Conservation (phyloP, 257 asterid species). For the Lavandula angustifolia region DNA sequence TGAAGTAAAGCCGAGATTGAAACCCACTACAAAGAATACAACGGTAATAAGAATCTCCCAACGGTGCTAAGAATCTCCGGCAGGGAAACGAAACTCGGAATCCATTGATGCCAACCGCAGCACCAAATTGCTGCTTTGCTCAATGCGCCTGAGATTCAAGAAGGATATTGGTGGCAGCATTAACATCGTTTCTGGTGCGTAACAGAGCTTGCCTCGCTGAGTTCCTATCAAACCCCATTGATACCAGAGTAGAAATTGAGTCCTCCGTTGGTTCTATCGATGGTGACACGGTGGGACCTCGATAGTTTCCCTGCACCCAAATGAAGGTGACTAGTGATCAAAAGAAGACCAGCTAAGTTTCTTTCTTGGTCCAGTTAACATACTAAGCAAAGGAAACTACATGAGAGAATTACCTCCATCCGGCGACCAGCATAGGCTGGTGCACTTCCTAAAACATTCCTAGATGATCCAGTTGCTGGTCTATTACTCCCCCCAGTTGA, state of each 20-base stretch:
- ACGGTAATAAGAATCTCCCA: background rate
- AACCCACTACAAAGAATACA: background rate
- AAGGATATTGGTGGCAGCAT: conserved; percentile 89
- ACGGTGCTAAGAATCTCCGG: background rate
- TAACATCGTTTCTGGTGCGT: conserved; percentile 80
- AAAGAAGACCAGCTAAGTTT: no score
- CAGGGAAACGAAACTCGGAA: conserved; percentile 1
- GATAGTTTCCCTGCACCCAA: conserved; percentile 53
- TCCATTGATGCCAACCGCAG: background rate
- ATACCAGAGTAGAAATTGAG: conserved; percentile 63
- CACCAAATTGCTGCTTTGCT: conserved; percentile 20
- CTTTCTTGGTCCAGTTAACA: no score
- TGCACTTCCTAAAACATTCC: conserved; percentile 62
- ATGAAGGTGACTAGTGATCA: background rate
- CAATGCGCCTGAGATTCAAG: conserved; percentile 72
- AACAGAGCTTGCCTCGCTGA: conserved; percentile 91
- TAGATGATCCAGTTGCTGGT: conserved; percentile 60
- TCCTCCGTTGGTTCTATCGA: conserved; percentile 76
- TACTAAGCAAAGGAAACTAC: no score
- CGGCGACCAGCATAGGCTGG: conserved; percentile 57
- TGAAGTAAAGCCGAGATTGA: background rate
- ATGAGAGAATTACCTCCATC: conserved; percentile 48
- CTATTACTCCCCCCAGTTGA: conserved; percentile 54
- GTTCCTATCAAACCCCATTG: conserved; percentile 93
- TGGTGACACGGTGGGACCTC: conserved; percentile 47